These are phyloP conservation scores for Pestalotiopsis sp. DNA, from an alignment of 2,329 filamentous ascomycete species.

Conservation along the genomic window DNA sequence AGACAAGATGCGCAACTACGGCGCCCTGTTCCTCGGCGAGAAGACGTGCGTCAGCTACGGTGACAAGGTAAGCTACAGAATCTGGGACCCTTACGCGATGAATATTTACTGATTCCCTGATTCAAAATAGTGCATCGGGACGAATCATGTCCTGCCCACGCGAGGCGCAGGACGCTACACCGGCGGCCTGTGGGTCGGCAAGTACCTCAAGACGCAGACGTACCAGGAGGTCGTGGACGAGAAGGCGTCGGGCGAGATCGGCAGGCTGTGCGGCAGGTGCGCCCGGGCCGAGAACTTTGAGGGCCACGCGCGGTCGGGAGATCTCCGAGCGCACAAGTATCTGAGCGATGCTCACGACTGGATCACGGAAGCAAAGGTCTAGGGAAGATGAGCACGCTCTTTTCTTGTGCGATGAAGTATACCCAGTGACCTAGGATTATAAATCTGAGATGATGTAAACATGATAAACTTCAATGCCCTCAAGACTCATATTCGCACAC, in stretches of 20 bases:
- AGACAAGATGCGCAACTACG: conserved; percentile 53
- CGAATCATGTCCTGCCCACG: conserved; percentile 57
- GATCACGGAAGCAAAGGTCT: conserved; percentile 35
- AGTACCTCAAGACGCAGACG: conserved; percentile 53
- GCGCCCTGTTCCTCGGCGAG: conserved; percentile 52
- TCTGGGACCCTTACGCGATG: too few species aligned
- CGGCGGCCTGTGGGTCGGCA: conserved; percentile 58
- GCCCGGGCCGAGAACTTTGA: conserved; percentile 55
- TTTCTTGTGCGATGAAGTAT: too few species aligned
- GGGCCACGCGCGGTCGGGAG: conserved; percentile 54
- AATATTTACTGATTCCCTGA: background rate
- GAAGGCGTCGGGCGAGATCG: conserved; percentile 49
- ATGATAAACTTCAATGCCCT: background rate
- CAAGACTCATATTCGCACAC: conserved; percentile 1
- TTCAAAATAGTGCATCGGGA: conserved; percentile 49
- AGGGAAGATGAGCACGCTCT: background rate
- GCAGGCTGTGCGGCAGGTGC: conserved; percentile 48
- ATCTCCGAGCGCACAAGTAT: conserved; percentile 46
- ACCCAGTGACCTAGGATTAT: too few species aligned
- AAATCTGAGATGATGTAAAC: background rate
- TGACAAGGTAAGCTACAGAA: conserved; percentile 52
- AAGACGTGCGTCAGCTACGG: conserved; percentile 56
- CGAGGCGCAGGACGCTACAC: conserved; percentile 50
- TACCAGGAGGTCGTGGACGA: conserved; percentile 51
- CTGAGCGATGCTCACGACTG: conserved; percentile 44